These are phyloP conservation scores for Nakazawaea wyomingensis DNA, from an alignment of 805 yeast genomes.

Conservation along the genomic window DNA sequence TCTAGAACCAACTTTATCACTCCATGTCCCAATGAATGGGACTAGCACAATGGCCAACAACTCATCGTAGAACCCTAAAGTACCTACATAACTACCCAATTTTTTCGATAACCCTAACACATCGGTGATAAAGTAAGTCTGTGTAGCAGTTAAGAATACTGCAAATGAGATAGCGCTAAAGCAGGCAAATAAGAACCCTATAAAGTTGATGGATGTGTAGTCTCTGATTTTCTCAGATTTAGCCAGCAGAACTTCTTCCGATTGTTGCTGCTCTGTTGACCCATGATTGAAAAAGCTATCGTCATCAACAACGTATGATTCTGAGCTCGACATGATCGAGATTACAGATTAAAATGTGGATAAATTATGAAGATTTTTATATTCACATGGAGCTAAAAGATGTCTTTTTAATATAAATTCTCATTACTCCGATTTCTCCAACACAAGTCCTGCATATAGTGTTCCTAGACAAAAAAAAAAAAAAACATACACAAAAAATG, in stretches of 20 bases:
- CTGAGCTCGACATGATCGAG: conserved; percentile 10
- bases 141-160: conserved; percentile 26
- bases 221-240: conserved; percentile 14
- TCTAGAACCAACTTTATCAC: conserved; percentile 60
- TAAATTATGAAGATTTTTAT: not conserved
- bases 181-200: conserved; percentile 21
- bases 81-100: conserved; percentile 42
- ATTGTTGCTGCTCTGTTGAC: not conserved
- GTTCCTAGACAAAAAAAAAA: conserved; percentile 2
- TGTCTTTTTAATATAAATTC: not conserved
- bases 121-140: conserved; percentile 28
- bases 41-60: conserved; percentile 44
- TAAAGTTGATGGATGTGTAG: conserved; percentile 21
- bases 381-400: not conserved
- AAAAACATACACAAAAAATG: not conserved
- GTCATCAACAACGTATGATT: conserved; percentile 3
- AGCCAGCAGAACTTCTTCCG: not conserved
- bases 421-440: conserved; percentile 8
- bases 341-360: not conserved
- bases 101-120: conserved; percentile 22
- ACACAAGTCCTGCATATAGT: not conserved
- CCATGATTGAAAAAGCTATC: conserved; percentile 1
- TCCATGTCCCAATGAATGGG: conserved; percentile 59
- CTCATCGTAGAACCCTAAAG: conserved; percentile 56
- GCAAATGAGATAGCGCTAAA: conserved; percentile 21